Evolutionary conservation across 768 basidiomycete species (phyloP).

Genomic region (Mycena vitilis): DNA sequence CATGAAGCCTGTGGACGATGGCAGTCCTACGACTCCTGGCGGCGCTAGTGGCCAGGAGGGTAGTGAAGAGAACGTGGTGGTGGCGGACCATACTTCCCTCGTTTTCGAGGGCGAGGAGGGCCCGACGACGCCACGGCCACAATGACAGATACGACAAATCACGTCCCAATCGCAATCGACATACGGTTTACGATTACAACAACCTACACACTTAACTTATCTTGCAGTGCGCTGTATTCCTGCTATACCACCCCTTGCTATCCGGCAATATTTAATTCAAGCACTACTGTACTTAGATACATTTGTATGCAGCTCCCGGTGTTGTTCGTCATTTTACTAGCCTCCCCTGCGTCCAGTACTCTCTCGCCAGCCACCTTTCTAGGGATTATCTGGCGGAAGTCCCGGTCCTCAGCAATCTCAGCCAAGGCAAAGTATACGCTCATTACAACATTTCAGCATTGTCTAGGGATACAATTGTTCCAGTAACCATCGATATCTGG

Average conservation of each 20-base stretch:
- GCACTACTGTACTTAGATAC: neutral
- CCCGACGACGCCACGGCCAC: slow-evolving; percentile 5
- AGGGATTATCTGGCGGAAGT: too few species aligned
- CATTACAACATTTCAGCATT: too few species aligned
- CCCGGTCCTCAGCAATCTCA: too few species aligned
- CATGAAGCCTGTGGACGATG: slow-evolving; percentile 84
- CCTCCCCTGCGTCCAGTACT: too few species aligned
- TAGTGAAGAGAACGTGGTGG: neutral
- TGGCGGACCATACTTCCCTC: slow-evolving; percentile 3
- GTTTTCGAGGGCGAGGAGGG: slow-evolving; percentile 11
- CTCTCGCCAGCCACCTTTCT: too few species aligned
- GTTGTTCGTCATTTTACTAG: neutral
- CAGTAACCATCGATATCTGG: too few species aligned
- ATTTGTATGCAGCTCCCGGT: neutral
- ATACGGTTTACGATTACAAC: too few species aligned
- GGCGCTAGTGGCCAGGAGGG: neutral
- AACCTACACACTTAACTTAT: neutral
- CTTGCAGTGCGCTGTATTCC: neutral
- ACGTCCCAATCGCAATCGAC: too few species aligned
- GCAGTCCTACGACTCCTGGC: slow-evolving; percentile 12
- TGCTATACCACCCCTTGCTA: neutral
- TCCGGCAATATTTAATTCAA: neutral
- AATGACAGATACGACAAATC: neutral
- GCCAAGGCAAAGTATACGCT: neutral
- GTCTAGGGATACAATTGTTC: too few species aligned